A percentile compares a stretch with the other conserved stretches of the same genome.
phyloP scores from a whole-genome alignment of 148 eudicot genomes.

The Heliamphora exappendiculata region DNA sequence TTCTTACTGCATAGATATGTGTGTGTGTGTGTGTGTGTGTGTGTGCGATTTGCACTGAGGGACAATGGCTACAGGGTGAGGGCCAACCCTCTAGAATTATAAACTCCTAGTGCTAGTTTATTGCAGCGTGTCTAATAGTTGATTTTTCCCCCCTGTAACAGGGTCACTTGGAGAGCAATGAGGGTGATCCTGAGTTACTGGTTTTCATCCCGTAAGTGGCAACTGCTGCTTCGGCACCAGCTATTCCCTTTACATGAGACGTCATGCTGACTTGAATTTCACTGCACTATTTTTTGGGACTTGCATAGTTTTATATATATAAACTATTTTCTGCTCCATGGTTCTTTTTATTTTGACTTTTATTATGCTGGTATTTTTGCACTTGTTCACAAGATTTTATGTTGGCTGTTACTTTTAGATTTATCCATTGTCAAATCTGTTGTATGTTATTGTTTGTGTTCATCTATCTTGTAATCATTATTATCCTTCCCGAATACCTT shows the following conservation, averaged over 20 bases:
- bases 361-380: not conserved
- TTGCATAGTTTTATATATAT: not conserved
- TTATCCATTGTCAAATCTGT: not conserved
- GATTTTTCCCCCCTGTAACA: constrained; percentile 25
- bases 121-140: not conserved
- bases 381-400: not conserved
- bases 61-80: not conserved
- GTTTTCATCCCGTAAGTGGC: constrained; percentile 88
- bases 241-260: constrained; percentile 5
- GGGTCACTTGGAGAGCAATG: constrained; percentile 95
- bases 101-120: not conserved
- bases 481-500: not conserved
- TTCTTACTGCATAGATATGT: not conserved
- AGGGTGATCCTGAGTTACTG: constrained; percentile 89
- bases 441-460: not conserved
- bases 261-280: not conserved
- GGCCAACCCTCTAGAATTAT: not conserved
- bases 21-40: not conserved
- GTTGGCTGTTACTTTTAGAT: not conserved
- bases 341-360: not conserved
- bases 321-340: not conserved
- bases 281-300: not conserved
- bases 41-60: not conserved
- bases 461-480: not conserved
- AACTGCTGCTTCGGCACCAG: not conserved